Evolutionary conservation across 1,139 yeast species (phyloP).

Genomic region (Suhomyces anneliseae): DNA sequence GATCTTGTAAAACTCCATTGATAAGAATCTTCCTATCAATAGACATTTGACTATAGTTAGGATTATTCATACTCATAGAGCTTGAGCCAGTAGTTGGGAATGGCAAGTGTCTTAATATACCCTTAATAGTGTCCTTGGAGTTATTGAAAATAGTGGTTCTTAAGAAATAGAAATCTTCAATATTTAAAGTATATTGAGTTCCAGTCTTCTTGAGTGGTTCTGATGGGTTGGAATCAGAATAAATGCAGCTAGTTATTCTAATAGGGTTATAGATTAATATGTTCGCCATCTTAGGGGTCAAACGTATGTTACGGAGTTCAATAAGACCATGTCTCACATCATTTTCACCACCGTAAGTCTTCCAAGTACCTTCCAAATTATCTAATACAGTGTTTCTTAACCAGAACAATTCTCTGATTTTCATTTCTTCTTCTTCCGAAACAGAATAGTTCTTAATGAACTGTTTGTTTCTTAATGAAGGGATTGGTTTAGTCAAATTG

Average conservation of each 20-base stretch:
- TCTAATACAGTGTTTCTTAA: conserved; percentile 63
- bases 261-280: conserved; percentile 43
- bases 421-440: conserved; percentile 53
- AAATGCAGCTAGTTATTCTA: conserved; percentile 12
- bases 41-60: conserved; percentile 23
- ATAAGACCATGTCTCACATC: conserved; percentile 51
- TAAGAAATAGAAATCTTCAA: conserved; percentile 53
- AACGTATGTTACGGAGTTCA: conserved; percentile 64
- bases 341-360: conserved; percentile 18
- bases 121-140: conserved; percentile 41
- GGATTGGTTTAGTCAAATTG: conserved; percentile 56
- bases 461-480: conserved; percentile 75
- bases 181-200: conserved; percentile 26
- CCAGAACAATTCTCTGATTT: conserved; percentile 75
- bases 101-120: conserved; percentile 69
- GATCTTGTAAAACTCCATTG: conserved; percentile 66
- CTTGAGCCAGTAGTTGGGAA: conserved; percentile 29
- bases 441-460: conserved; percentile 63
- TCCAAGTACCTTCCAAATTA: conserved; percentile 67
- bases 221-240: conserved; percentile 10
- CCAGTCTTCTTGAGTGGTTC: conserved; percentile 13
- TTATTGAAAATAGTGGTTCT: conserved; percentile 48
- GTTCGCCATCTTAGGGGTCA: conserved; percentile 54
- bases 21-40: conserved; percentile 55
- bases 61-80: conserved; percentile 13